Evolutionary conservation across 1,284 basidiomycete species (phyloP).

Genomic region (Erythrobasidium hasegawianum): DNA sequence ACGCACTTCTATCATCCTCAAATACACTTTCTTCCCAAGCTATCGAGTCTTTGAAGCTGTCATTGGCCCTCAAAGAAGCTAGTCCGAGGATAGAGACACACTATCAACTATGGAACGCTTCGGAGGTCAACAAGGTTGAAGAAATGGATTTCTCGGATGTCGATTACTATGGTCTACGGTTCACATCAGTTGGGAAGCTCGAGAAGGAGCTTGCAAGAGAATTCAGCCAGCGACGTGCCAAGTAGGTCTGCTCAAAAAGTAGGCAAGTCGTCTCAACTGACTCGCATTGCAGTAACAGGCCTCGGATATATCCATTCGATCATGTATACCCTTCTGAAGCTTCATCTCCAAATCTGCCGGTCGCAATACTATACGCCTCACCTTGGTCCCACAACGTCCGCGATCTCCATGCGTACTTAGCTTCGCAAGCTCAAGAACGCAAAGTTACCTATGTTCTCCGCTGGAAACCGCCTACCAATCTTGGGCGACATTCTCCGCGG

Average conservation of each 20-base stretch:
- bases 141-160: no score
- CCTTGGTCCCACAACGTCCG: slow-evolving; percentile 9
- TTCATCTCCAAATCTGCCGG: neutral
- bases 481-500: no score
- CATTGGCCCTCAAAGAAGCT: slow-evolving; percentile 23
- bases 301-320: slow-evolving; percentile 23
- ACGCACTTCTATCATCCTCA: slow-evolving; percentile 9
- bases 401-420: neutral
- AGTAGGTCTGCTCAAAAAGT: neutral
- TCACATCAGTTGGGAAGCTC: neutral
- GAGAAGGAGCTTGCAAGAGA: neutral
- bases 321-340: slow-evolving; percentile 10
- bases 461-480: slow-evolving; percentile 35
- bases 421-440: neutral
- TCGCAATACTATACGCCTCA: slow-evolving; percentile 26
- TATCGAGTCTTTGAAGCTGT: slow-evolving; percentile 29
- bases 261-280: neutral
- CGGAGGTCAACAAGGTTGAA: neutral
- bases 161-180: neutral
- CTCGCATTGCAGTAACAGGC: neutral
- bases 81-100: slow-evolving; percentile 35
- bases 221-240: neutral
- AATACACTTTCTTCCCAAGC: neutral
- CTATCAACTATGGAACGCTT: slow-evolving; percentile 19
- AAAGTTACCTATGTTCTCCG: slow-evolving; percentile 18